These are phyloP conservation scores for Candida pseudoviswanathii DNA, from an alignment of 1,139 yeast species.

Conservation along the genomic window DNA sequence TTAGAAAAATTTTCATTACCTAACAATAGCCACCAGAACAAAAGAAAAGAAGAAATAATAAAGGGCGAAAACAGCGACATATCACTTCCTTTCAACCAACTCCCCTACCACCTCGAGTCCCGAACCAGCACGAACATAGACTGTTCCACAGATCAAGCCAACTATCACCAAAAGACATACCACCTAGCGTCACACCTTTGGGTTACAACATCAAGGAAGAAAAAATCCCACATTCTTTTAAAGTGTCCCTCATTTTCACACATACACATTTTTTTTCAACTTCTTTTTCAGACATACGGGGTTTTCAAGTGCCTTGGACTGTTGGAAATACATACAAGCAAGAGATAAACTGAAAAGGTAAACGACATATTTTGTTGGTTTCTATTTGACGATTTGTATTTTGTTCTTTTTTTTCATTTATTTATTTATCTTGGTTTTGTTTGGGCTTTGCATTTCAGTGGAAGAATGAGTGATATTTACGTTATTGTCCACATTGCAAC, in stretches of 20 bases:
- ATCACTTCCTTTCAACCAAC: no score
- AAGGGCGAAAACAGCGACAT: no score
- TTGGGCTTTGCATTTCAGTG: neutral
- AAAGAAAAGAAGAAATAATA: no score
- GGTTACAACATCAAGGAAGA: neutral
- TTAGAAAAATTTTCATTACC: no score
- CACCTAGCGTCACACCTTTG: neutral
- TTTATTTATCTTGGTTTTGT: neutral
- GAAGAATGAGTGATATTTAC: conserved; percentile 56
- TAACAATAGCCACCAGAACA: no score
- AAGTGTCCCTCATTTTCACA: neutral
- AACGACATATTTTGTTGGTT: neutral
- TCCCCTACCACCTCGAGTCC: no score
- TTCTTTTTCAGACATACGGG: neutral
- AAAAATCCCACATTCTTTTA: neutral
- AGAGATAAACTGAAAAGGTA: neutral
- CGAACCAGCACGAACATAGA: no score
- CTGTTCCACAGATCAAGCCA: no score
- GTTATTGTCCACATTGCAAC: conserved; percentile 66
- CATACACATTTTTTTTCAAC: neutral
- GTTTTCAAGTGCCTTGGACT: neutral
- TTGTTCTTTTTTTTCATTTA: neutral
- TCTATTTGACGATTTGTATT: neutral
- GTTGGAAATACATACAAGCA: neutral
- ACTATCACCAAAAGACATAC: neutral